Percentiles rank a stretch among this genome's conserved stretches.
phyloP scores from a whole-genome alignment of 2,329 filamentous ascomycete species.

The Pseudogymnoascus sp. region DNA sequence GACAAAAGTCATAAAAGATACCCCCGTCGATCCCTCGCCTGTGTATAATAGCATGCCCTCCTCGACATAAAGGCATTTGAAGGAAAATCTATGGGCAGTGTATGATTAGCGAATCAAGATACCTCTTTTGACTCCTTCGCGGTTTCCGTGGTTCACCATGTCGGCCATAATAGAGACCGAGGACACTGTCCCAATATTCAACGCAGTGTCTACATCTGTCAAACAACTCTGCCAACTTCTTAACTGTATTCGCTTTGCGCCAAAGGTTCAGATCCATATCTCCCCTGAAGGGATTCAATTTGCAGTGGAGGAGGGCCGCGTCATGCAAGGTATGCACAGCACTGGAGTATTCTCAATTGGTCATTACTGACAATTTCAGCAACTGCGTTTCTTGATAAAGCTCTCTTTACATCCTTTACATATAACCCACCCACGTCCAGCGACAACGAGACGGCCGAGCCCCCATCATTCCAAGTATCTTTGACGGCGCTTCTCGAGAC shows the following conservation, averaged over 20 bases:
- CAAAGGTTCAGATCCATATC: slow-evolving; percentile 60
- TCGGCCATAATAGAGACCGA: slow-evolving; percentile 20
- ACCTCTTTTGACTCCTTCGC: neutral
- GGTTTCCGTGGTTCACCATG: slow-evolving; percentile 18
- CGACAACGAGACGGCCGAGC: slow-evolving; percentile 31
- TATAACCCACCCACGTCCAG: slow-evolving; percentile 45
- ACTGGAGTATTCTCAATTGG: neutral
- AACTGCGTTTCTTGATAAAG: slow-evolving; percentile 77
- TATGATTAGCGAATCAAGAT: slow-evolving; percentile 8
- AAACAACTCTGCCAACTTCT: slow-evolving; percentile 61
- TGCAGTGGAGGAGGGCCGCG: slow-evolving; percentile 76
- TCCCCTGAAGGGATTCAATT: slow-evolving; percentile 80
- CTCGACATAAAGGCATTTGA: slow-evolving; percentile 1
- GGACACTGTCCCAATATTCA: slow-evolving; percentile 48
- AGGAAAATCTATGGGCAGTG: neutral
- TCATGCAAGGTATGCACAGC: slow-evolving; percentile 71
- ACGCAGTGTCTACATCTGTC: slow-evolving; percentile 68
- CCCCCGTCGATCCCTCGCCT: neutral
- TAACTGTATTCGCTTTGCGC: slow-evolving; percentile 48
- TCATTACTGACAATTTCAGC: slow-evolving; percentile 34
- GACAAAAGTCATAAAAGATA: slow-evolving; percentile 3
- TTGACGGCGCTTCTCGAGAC: slow-evolving; percentile 84
- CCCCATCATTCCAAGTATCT: slow-evolving; percentile 76
- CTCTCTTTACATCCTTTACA: slow-evolving; percentile 77
- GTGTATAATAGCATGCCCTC: slow-evolving; percentile 5